Evolutionary conservation across 2,329 filamentous ascomycete species (phyloP), one percentile per base, ranked within the genome.

Genomic region (Diaporthe longicolla): DNA sequence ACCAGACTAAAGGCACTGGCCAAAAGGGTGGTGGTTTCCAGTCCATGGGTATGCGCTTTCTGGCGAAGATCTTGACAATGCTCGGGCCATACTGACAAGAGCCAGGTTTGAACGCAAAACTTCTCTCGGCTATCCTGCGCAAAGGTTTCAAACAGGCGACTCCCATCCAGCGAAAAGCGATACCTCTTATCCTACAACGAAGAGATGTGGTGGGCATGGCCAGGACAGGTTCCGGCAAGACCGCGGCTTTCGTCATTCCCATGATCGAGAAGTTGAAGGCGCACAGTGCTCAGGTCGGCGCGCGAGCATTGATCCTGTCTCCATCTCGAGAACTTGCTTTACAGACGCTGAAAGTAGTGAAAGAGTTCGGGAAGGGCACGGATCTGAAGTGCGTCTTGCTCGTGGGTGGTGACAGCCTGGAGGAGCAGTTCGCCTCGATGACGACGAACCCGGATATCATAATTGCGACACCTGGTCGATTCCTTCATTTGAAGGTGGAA

Each of bases 181-280:
- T 99, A 63, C 97, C 97, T 5, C 87, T 98, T 72, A 91, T 99
- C 72, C 87, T 98, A 78, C 94, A 97, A 76, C 91, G 93, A 71
- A 94, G 95, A 84, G 97, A 99, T 88, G 94, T 98, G n/a, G 96
- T 99, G 32, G 97, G 95, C 77, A 99, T 99, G 97, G 97, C 97
- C 10, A 90, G 97, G 77, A 99, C 97, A n/a, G 97, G 97, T 82
- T 98, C 95, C 26, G 97, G 97, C 86, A 99, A 99, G 87, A 99
- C 97, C 1, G 97, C 95, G 1, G 97, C 97, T 29, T 99, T 99
- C 83, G 95, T 98, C 35, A 97, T 99, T 77, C 97, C 97, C 57
- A 98, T 99, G 96, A 95, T 99, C 75, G 95, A 99, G 85, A 94
- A 93, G 77, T 87, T 99, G 75, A 97, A 95, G 83, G 89, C 91